Percentiles rank a stretch among this genome's conserved stretches.
These are phyloP conservation scores for Ceratocystiopsis sp. DNA, from an alignment of 2,329 filamentous ascomycete species.

Conservation along the genomic window DNA sequence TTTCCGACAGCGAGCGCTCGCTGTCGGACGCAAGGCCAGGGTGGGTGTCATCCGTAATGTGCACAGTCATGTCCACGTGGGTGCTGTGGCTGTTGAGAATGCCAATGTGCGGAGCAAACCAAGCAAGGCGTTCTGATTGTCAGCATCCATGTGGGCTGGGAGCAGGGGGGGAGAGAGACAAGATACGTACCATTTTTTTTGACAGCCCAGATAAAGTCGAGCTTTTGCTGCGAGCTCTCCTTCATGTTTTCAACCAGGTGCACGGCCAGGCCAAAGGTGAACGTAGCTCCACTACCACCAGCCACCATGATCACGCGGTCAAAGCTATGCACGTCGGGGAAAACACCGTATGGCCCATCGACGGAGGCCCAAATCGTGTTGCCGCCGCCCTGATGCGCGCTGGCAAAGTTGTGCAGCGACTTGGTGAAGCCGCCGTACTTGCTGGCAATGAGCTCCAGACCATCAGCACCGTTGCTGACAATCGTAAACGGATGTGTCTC, in stretches of 20 bases:
- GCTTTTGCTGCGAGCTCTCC: background rate
- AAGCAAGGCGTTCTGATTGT: conserved; percentile 1
- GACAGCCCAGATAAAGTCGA: conserved; percentile 9
- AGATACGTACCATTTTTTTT: background rate
- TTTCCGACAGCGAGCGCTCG: background rate
- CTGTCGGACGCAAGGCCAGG: background rate
- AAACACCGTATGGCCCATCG: conserved; percentile 7
- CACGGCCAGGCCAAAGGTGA: conserved; percentile 6
- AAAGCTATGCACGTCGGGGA: conserved; percentile 2
- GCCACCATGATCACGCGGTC: conserved; percentile 7
- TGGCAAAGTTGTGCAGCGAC: conserved; percentile 28
- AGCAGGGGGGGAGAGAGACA: background rate
- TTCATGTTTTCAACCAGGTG: conserved; percentile 2
- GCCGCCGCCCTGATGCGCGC: background rate
- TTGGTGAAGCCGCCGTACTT: conserved; percentile 36
- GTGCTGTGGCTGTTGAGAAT: background rate
- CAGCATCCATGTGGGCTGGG: background rate
- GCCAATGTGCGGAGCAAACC: conserved; percentile 3
- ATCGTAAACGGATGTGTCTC: conserved; percentile 46
- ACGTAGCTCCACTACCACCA: conserved; percentile 8
- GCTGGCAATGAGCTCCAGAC: conserved; percentile 34
- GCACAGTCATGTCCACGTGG: conserved; percentile 2
- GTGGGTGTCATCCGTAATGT: conserved; percentile 2
- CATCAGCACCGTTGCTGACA: conserved; percentile 23
- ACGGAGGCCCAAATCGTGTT: conserved; percentile 1